phyloP scores from a whole-genome alignment of 176 grass and related monocot species.

The Oryza meridionalis region DNA sequence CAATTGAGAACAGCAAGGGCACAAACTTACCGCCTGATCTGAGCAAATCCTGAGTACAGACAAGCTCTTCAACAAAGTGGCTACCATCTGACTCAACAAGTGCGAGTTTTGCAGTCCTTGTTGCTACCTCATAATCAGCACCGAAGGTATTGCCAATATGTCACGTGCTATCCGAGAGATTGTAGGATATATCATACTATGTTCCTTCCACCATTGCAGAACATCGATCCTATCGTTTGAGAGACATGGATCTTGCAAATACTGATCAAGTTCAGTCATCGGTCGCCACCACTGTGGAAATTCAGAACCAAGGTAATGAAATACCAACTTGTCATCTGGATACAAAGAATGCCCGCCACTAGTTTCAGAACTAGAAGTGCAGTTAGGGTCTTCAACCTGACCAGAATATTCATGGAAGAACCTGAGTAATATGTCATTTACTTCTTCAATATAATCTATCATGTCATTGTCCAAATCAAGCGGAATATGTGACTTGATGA shows the following conservation, averaged over 20 bases:
- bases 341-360: constrained; percentile 15
- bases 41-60: constrained; percentile 40
- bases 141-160: constrained; percentile 39
- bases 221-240: neutral
- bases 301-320: neutral
- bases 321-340: neutral
- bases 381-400: neutral
- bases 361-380: constrained; percentile 8
- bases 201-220: constrained; percentile 50
- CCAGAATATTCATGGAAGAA: too few relatives aligned
- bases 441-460: constrained; percentile 17
- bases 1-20: neutral
- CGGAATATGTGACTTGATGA: neutral
- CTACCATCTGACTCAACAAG: neutral
- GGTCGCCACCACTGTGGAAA: neutral
- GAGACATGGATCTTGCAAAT: constrained; percentile 21
- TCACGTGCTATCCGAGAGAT: constrained; percentile 35
- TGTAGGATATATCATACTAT: constrained; percentile 23
- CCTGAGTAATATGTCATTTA: neutral
- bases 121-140: constrained; percentile 20
- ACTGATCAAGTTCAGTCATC: constrained; percentile 43
- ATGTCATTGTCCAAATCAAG: neutral
- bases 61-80: neutral
- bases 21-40: constrained; percentile 19
- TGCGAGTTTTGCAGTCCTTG: neutral